Evolutionary conservation across 768 basidiomycete genomes (phyloP), one percentile per base, ranked within the genome.

Genomic region (Mycena maculata): DNA sequence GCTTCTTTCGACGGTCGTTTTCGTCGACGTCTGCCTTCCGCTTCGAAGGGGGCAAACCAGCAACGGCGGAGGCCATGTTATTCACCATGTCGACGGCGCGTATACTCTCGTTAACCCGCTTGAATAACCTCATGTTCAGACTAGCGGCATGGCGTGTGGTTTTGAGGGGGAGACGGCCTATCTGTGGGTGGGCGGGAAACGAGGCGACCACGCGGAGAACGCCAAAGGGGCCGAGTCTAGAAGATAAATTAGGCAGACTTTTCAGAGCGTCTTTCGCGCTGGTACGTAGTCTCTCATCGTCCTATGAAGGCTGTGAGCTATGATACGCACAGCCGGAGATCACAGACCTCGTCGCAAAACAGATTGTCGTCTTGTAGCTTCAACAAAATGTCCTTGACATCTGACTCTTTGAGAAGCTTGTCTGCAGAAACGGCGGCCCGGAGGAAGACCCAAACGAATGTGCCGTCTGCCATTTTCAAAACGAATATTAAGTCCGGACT

Each of bases 11-110:
- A 22, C 8, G 52, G 16, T 53, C 52, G 33, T 31, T 12, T 31
- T 22, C 36, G 20, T 20, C 16, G n/a, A n/a, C 8, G n/a, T 53
- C 52, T 8, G 23, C 23, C 12, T 30, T 27, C 25, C 28, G 27
- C 28, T 49, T 49, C 5, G 4, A 5, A 6, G 6, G 12, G 27
- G 25, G 48, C 25, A 25, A 20, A 15, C 52, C 52, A 38, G 52
- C 30, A 18, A 54, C 23, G 31, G 31, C 38, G 31, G 23, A 2
- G 3, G 52, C 31, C 55, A 57, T 25, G 27, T n/a, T 16, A 11
- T 44, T 57, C 3, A 57, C 55, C 55, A 57, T 57, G n/a, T 54
- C 52, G 30, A 42, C 20, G 8, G 33, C 52, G 23, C 18, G 52
- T n/a, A 39, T 54, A 7, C 9, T n/a, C 31, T 54, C 31, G 52